These are phyloP conservation scores for Ehretia macrophylla DNA, from an alignment of 257 asterid genomes.

Conservation along the genomic window DNA sequence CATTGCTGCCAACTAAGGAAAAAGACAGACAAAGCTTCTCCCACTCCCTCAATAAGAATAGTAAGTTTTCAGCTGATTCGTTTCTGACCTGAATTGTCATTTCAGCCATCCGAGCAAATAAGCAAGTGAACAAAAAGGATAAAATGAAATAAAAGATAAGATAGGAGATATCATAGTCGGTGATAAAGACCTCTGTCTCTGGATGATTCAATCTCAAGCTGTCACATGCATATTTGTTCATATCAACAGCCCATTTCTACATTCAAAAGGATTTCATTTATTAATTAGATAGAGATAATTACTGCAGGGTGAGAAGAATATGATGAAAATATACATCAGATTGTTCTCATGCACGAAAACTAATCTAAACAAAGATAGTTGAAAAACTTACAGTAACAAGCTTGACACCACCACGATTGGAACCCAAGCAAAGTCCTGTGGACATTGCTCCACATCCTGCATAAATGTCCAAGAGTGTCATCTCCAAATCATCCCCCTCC, in stretches of 20 bases:
- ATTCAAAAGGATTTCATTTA: neutral
- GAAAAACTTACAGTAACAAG: conserved; percentile 44
- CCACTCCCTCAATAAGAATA: conserved; percentile 36
- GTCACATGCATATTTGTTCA: conserved; percentile 31
- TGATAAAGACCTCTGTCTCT: conserved; percentile 25
- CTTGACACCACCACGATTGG: conserved; percentile 43
- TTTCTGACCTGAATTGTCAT: conserved; percentile 33
- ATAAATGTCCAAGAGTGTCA: conserved; percentile 42
- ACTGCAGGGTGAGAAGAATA: neutral
- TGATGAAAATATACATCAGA: neutral
- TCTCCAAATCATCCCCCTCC: conserved; percentile 14
- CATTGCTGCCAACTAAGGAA: conserved; percentile 7
- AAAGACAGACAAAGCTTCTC: conserved; percentile 28
- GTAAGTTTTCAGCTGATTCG: conserved; percentile 33
- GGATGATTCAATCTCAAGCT: conserved; percentile 46
- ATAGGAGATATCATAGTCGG: neutral
- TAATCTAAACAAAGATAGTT: neutral
- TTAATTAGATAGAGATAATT: neutral
- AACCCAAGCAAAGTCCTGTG: conserved; percentile 66
- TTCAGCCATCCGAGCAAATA: neutral
- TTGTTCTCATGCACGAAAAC: no score
- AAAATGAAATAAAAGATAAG: neutral
- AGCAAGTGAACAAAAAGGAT: neutral
- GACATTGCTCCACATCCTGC: conserved; percentile 78
- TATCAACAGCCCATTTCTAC: conserved; percentile 7